Evolutionary conservation across 2,329 filamentous ascomycete species (phyloP).

Genomic region (Lizonia empirigonia): DNA sequence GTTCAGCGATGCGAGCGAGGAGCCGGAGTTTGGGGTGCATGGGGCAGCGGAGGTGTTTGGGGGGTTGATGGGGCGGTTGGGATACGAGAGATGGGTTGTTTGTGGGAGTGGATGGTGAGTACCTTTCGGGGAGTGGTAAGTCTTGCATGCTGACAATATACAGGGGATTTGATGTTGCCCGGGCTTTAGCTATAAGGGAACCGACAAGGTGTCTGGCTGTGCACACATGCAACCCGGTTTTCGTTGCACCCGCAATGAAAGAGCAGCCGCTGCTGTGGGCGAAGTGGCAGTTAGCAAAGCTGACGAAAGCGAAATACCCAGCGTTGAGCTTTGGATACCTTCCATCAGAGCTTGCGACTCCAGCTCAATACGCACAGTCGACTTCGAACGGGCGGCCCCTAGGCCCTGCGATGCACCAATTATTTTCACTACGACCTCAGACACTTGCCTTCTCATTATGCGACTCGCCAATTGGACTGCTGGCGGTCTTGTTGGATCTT

Average conservation of each 20-base stretch:
- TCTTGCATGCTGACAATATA: not conserved
- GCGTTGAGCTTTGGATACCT: constrained; percentile 62
- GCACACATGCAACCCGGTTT: constrained; percentile 65
- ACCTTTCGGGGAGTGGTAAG: too few species aligned
- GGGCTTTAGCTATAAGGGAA: constrained; percentile 56
- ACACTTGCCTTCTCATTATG: constrained; percentile 47
- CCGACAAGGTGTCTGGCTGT: constrained; percentile 61
- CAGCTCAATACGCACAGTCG: not conserved
- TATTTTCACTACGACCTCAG: constrained; percentile 43
- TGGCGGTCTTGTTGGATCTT: constrained; percentile 42
- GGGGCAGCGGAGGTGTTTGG: constrained; percentile 63
- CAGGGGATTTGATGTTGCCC: constrained; percentile 53
- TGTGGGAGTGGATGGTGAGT: constrained; percentile 59
- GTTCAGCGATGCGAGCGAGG: constrained; percentile 67
- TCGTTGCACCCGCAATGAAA: constrained; percentile 56
- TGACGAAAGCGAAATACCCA: constrained; percentile 48
- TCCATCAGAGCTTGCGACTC: constrained; percentile 50
- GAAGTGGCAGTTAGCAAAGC: constrained; percentile 61
- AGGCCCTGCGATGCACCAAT: constrained; percentile 27
- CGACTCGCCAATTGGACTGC: constrained; percentile 47
- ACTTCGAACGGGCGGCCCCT: not conserved
- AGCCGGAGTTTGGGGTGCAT: constrained; percentile 56
- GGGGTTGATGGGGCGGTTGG: constrained; percentile 64
- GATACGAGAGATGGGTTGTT: constrained; percentile 64
- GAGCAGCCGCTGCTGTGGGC: constrained; percentile 57